Conservation (phyloP, 2,329 filamentous ascomycete species). For the Aschersonia sp. region DNA sequence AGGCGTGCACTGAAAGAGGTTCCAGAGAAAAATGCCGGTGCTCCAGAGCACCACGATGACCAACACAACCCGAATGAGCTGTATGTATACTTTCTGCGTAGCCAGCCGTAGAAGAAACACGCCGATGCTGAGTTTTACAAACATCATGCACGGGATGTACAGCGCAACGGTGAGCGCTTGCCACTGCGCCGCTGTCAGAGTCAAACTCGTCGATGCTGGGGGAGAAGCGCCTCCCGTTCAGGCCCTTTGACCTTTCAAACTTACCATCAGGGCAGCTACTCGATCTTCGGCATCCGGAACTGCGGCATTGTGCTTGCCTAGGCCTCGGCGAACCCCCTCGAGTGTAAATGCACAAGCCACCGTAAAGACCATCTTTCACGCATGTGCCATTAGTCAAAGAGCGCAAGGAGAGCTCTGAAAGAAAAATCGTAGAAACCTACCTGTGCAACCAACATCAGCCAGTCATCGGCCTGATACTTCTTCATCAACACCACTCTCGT, state of each 20-base stretch:
- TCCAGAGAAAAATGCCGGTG: conserved; percentile 34
- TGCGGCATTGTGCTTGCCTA: conserved; percentile 32
- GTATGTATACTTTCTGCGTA: conserved; percentile 29
- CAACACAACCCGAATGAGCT: conserved; percentile 30
- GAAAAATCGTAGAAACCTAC: conserved; percentile 13
- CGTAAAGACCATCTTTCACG: conserved; percentile 27
- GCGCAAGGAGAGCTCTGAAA: not conserved
- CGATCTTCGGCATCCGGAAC: conserved; percentile 22
- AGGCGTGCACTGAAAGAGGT: conserved; percentile 35
- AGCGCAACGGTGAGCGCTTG: conserved; percentile 35
- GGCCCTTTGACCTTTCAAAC: not conserved
- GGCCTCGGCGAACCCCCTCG: conserved; percentile 23
- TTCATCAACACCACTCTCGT: conserved; percentile 28
- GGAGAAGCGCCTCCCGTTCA: not conserved
- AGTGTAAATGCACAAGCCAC: conserved; percentile 31
- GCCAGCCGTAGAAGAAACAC: conserved; percentile 36
- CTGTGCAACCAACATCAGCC: conserved; percentile 36
- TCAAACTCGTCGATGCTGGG: not conserved
- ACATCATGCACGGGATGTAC: conserved; percentile 39
- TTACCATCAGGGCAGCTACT: conserved; percentile 31
- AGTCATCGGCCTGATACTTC: conserved; percentile 34
- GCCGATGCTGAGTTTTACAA: conserved; percentile 41
- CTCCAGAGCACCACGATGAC: conserved; percentile 31
- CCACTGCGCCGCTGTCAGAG: conserved; percentile 18
- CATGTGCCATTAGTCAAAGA: not conserved